Evolutionary conservation across 2,329 filamentous ascomycete genomes (phyloP), one percentile per base, ranked within the genome.

Genomic region (Epichloe coenophiala): DNA sequence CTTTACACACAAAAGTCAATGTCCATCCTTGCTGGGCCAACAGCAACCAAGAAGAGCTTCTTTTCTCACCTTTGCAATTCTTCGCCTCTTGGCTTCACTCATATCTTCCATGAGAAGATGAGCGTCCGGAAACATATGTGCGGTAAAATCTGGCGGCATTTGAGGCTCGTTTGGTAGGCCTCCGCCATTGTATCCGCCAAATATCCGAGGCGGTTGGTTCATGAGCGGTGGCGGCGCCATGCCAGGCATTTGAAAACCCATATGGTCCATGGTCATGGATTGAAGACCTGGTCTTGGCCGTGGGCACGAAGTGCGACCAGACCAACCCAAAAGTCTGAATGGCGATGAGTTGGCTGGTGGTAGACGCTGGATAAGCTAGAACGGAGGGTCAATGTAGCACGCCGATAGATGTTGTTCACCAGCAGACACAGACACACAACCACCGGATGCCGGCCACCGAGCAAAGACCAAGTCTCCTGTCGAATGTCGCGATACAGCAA

Each of bases 61-160:
- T 27, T 17, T 8, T 54, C 81, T 72, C 77, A 91, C 87, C 71
- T 88, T 80, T 54, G 89, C 88, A 60, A 95, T 95, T 61, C 89
- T 81, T 67, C 90, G 78, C 64, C 89, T 78, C 74, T 95, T 97
- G 19, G 89, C 81, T 62, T 96, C 91, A 59, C 83, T 87, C 50
- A 77, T 76, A 59, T 86, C 81, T 56, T 83, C 80, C 51, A 81
- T 68, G 54, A 82, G 63, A 40, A 73, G 66, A 21, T 71, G 71
- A 21, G 77, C 74, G 55, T 81, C 77, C 27, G 74, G 71, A 54
- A 79, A 81, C 71, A 83, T 75, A 50, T 79, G 77, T n/a, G 73
- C 72, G 35, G 75, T 71, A 49, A 82, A 65, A 57, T 82, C 80
- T 33, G 73, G 71, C 12, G 77, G 74, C 50, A 77, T 68, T 49